Percentiles rank a stretch among this genome's conserved stretches.
Evolutionary conservation across 768 basidiomycete genomes (phyloP).

Genomic region (Russula ochroleuca): DNA sequence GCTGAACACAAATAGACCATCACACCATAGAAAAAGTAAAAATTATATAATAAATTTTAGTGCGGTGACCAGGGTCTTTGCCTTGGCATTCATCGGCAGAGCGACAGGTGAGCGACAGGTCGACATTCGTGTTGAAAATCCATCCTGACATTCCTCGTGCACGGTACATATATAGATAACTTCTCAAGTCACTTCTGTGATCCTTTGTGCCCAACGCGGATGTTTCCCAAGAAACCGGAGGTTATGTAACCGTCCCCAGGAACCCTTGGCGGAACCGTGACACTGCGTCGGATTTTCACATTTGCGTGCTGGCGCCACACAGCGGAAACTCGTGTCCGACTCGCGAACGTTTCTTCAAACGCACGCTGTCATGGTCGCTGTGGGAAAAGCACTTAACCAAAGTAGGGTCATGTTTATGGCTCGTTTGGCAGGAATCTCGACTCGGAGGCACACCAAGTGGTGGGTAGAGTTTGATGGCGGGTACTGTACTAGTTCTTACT

Average conservation of each 20-base stretch:
- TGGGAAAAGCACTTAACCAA: not conserved
- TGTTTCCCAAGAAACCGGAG: not conserved
- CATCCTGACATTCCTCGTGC: no score
- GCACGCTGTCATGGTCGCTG: no score
- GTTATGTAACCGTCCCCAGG: not conserved
- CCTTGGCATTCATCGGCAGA: no score
- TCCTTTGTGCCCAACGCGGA: not conserved
- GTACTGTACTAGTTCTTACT: not conserved
- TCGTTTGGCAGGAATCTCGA: not conserved
- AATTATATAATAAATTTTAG: no score
- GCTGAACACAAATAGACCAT: no score
- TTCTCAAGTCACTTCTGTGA: no score
- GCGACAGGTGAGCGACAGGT: no score
- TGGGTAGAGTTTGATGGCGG: slow-evolving; percentile 4
- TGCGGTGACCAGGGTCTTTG: no score
- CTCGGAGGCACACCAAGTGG: not conserved
- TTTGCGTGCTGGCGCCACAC: not conserved
- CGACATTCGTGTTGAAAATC: no score
- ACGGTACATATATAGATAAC: not conserved
- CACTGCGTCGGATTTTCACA: not conserved
- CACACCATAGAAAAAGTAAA: no score
- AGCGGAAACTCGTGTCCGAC: no score
- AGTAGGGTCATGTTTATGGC: not conserved
- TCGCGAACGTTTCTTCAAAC: no score
- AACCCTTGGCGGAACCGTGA: not conserved